Evolutionary conservation across 2,329 filamentous ascomycete species (phyloP).

Genomic region (Rachicladosporium sp.): DNA sequence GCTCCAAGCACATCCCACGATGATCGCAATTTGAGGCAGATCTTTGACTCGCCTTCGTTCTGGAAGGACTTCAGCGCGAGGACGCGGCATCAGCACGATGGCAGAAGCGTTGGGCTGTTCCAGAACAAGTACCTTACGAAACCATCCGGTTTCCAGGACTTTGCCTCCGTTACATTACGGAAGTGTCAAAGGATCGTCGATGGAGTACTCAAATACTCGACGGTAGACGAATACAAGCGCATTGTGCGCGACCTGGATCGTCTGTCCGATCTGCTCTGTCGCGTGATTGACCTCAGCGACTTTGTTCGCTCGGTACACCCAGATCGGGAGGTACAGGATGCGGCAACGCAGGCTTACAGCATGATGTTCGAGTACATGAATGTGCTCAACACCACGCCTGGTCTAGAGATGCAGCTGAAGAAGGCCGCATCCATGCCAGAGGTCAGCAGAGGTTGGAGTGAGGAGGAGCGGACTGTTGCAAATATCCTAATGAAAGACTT

Average conservation of each 20-base stretch:
- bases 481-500: constrained; percentile 65
- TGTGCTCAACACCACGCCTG: constrained; percentile 83
- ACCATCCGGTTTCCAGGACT: constrained; percentile 72
- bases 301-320: constrained; percentile 92
- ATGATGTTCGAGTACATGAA: constrained; percentile 99
- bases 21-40: constrained; percentile 60
- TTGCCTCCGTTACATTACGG: constrained; percentile 63
- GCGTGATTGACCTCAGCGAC: constrained; percentile 89
- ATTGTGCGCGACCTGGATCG: constrained; percentile 77
- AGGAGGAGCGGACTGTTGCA: constrained; percentile 80
- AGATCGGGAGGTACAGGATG: constrained; percentile 60
- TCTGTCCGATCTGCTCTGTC: constrained; percentile 83
- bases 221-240: constrained; percentile 56
- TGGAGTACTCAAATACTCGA: constrained; percentile 60
- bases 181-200: constrained; percentile 71
- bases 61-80: constrained; percentile 54
- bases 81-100: constrained; percentile 30
- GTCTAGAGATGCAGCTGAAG: constrained; percentile 65
- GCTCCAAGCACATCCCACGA: constrained; percentile 42
- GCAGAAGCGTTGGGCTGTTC: constrained; percentile 60
- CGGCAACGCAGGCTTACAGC: constrained; percentile 78
- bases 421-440: constrained; percentile 58
- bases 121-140: constrained; percentile 81
- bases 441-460: constrained; percentile 61
- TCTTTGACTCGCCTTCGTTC: constrained; percentile 67